A percentile compares a stretch with the other conserved stretches of the same genome.
Conservation (phyloP, 2,329 filamentous ascomycete species). For the Monilinia fructicola region DNA sequence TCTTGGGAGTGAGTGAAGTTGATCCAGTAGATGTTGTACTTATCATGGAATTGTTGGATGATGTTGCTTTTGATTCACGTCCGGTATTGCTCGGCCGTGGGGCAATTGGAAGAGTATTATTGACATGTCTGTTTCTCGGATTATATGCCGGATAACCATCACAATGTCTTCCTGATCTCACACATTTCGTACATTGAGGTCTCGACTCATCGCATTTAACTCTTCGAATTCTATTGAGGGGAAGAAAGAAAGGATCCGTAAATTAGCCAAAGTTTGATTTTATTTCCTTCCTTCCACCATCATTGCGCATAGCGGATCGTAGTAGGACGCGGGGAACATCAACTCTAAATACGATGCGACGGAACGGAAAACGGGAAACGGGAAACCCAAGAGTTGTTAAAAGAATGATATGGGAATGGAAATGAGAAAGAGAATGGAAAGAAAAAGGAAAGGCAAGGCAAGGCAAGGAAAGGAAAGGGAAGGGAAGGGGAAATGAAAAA, state of each 20-base stretch:
- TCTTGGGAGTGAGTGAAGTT: neutral
- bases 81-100: constrained; percentile 27
- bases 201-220: constrained; percentile 68
- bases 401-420: too few relatives aligned
- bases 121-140: constrained; percentile 26
- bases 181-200: constrained; percentile 60
- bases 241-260: neutral
- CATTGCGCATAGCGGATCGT: neutral
- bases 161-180: constrained; percentile 58
- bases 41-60: constrained; percentile 22
- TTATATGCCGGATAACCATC: constrained; percentile 53
- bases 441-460: too few relatives aligned
- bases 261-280: constrained; percentile 18
- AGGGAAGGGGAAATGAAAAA: too few relatives aligned
- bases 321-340: constrained; percentile 10
- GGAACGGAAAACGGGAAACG: too few relatives aligned
- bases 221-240: constrained; percentile 51
- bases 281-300: neutral
- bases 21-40: constrained; percentile 7
- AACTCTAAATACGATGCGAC: constrained; percentile 8
- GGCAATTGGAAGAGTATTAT: constrained; percentile 33
- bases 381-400: constrained; percentile 13
- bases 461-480: too few relatives aligned
- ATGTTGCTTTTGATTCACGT: constrained; percentile 6
- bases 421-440: neutral